Evolutionary conservation across 495 filamentous ascomycete genomes (phyloP), one percentile per base, ranked within the genome.

Genomic region (Aspergillus funiculosus): DNA sequence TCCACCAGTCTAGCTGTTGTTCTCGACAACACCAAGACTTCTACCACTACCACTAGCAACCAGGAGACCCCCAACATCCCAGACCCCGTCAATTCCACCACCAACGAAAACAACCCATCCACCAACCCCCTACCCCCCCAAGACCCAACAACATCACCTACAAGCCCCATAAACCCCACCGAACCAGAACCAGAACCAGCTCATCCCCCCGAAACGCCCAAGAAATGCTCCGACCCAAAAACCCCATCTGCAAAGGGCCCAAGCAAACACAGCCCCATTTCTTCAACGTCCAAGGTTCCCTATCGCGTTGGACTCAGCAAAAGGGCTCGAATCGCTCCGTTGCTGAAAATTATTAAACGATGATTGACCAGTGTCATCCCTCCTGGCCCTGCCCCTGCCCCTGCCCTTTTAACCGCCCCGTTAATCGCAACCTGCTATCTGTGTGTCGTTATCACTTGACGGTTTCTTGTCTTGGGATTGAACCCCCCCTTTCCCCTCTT

Each of bases 221-320:
- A 43, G 2, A 58, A 59, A 13, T 15, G 41, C 15, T 44, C 41
- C 2, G 40, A 49, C 25, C 52, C 25, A 19, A 35, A 26, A 48
- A 48, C 27, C 3, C 44, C 30, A 14, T 32, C 36, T 11, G 9
- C 7, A 15, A 67, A 63, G 22, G 63, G 63, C 7, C 62, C 66
- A 14, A 40, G 50, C 2, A 69, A 68, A 43, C 71, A 74, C 35
- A 76, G 69, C 35, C 77, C 80, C 1, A 66, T 81, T 18, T 57
- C 61, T 2, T 72, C 62, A 24, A 76, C 72, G 19, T 65, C 69
- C 31, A 81, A 78, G 43, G 76, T 80, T 5, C 66, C 74, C 1
- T 81, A 79, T 36, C 69, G 83, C 3, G 82, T 88, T 24, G 84
- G 84, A 3, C 58, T 88, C 28, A 86, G 82, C 62, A 81, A 77